Conservation (phyloP, 768 basidiomycete genomes). For the Lactifluus volemus region DNA sequence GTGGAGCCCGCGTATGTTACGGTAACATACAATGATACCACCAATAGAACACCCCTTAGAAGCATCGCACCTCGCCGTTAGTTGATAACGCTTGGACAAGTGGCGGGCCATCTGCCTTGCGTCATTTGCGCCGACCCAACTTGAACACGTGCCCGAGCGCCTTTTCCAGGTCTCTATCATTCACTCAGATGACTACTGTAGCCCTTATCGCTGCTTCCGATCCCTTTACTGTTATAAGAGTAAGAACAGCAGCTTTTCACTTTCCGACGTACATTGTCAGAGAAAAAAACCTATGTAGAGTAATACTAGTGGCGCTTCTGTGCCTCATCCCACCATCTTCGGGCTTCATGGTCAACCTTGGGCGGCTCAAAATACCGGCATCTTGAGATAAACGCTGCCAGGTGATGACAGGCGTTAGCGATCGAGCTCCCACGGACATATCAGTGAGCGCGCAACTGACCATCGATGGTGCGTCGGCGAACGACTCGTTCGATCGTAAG, state of each 20-base stretch:
- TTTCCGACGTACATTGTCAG: too few relatives aligned
- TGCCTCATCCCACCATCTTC: conserved; percentile 45
- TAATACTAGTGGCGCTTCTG: conserved; percentile 12
- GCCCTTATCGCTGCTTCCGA: too few relatives aligned
- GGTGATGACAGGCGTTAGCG: background rate
- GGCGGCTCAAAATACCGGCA: conserved; percentile 76
- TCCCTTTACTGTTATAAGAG: too few relatives aligned
- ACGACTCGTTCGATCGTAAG: conserved; percentile 64
- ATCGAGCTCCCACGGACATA: conserved; percentile 1
- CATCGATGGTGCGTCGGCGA: conserved; percentile 59
- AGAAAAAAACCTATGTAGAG: background rate
- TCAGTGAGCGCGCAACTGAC: conserved; percentile 30
- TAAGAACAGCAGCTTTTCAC: too few relatives aligned
- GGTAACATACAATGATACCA: background rate
- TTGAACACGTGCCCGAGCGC: background rate
- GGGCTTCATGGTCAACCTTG: conserved; percentile 45
- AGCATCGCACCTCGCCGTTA: background rate
- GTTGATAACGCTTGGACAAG: background rate
- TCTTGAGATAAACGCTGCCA: conserved; percentile 63
- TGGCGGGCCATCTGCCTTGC: background rate
- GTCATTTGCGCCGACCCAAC: conserved; percentile 3
- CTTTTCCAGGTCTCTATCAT: background rate
- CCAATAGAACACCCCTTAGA: background rate
- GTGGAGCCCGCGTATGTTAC: background rate
- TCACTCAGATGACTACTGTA: too few relatives aligned